phyloP scores from a whole-genome alignment of 495 filamentous ascomycete species.

The Neurospora sp. region DNA sequence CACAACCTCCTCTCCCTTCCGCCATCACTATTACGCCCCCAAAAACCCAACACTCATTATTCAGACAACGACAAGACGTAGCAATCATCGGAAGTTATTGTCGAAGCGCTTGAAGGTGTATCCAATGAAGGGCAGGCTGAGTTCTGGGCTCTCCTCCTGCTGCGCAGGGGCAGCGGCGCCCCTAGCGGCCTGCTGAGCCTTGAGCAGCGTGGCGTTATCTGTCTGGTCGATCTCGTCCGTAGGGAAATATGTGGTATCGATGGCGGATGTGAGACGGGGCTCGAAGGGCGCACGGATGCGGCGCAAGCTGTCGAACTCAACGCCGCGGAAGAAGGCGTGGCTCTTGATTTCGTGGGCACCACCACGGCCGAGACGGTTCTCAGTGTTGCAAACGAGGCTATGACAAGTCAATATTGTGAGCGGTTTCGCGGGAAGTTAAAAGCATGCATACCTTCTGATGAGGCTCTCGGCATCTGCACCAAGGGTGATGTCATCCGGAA shows the following conservation, averaged over 20 bases:
- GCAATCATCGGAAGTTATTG: slow-evolving; percentile 47
- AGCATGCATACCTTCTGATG: slow-evolving; percentile 59
- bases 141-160: slow-evolving; percentile 55
- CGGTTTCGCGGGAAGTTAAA: not conserved
- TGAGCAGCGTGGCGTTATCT: slow-evolving; percentile 67
- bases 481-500: slow-evolving; percentile 87
- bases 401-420: not conserved
- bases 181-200: slow-evolving; percentile 48
- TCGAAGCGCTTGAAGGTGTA: slow-evolving; percentile 99
- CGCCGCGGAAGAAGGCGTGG: slow-evolving; percentile 92
- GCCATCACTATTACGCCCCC: not conserved
- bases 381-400: slow-evolving; percentile 84
- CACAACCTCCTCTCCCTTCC: not conserved
- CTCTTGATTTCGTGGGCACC: slow-evolving; percentile 84
- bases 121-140: slow-evolving; percentile 93
- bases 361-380: slow-evolving; percentile 76
- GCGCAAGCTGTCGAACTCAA: slow-evolving; percentile 84
- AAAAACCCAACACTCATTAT: not conserved
- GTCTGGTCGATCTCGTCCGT: slow-evolving; percentile 95
- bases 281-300: slow-evolving; percentile 92
- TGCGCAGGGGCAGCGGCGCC: slow-evolving; percentile 15
- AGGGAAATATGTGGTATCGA: slow-evolving; percentile 98
- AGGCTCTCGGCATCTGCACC: slow-evolving; percentile 79
- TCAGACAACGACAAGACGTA: not conserved
- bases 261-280: slow-evolving; percentile 78